Conservation (phyloP, 116 monocot species). For the Dioscorea cayenensis region DNA sequence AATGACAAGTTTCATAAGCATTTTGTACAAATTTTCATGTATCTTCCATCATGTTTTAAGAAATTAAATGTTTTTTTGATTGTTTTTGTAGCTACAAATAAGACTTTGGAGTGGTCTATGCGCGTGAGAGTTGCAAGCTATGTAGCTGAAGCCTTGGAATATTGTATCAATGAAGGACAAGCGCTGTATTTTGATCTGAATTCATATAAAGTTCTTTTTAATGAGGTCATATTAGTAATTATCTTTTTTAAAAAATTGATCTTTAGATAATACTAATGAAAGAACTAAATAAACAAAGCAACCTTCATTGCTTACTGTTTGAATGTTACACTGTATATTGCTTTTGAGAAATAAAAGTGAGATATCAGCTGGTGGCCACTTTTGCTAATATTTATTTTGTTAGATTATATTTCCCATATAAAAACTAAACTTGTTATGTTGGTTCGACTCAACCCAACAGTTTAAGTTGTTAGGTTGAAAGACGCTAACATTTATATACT, state of each 20-base stretch:
- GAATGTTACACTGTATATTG: too few relatives aligned
- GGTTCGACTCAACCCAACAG: too few relatives aligned
- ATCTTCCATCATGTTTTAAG: neutral
- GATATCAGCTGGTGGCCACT: too few relatives aligned
- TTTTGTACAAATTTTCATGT: neutral
- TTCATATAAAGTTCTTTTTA: slow-evolving; percentile 84
- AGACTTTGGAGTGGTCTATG: slow-evolving; percentile 93
- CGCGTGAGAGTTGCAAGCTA: slow-evolving; percentile 69
- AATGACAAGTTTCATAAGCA: neutral
- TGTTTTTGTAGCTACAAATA: slow-evolving; percentile 61
- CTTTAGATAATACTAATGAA: neutral
- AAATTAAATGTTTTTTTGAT: neutral
- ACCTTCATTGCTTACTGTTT: too few relatives aligned
- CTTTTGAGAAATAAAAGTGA: too few relatives aligned
- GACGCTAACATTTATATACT: too few relatives aligned
- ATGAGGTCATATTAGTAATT: slow-evolving; percentile 38
- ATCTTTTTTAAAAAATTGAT: neutral
- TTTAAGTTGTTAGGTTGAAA: too few relatives aligned
- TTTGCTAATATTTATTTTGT: too few relatives aligned
- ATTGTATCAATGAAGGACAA: slow-evolving; percentile 58
- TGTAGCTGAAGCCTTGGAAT: slow-evolving; percentile 83
- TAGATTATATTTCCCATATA: too few relatives aligned
- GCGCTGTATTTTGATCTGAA: slow-evolving; percentile 86
- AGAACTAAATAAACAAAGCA: neutral
- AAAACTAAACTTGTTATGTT: too few relatives aligned